Evolutionary conservation across 1,284 basidiomycete genomes (phyloP), one percentile per base, ranked within the genome.

Genomic region (Trichosporon inkin): DNA sequence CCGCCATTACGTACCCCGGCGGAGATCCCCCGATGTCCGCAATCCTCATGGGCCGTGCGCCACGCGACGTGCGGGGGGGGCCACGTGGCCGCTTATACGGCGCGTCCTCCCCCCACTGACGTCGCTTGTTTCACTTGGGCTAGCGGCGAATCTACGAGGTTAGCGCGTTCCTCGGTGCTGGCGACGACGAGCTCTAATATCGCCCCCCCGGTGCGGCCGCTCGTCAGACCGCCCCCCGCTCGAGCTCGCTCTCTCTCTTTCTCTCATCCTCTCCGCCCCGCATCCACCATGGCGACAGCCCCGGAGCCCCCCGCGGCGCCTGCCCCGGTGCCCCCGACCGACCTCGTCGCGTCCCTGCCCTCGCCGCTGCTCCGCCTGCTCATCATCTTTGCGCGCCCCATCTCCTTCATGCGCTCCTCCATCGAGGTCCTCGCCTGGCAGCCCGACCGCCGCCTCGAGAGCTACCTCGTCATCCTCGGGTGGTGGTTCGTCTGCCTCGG

Each of bases 401-500:
- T 90, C 36, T 76, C 83, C 16, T 62, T 67, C 6, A 54, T 84
- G 10, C 80, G 85, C n/a, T 78, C 78, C 60, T 55, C 74, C 0
- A 70, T 83, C 2, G 84, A 90, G 71, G 76, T 88, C 0, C 36
- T 85, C 10, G 82, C 81, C 62, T 92, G 90, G 90, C 78, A 81
- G 47, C 76, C 81, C 0, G 71, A 79, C 20, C 74, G 79, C 10
- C 84, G 84, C 80, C 84, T 87, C 61, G 84, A 89, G 59, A 84
- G 85, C 65, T 88, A 84, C 80, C 82, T 91, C 2, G 74, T 84
- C 0, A 74, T 93, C 28, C 85, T 82, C 0, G 73, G 73, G 0
- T 91, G 89, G 89, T 93, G 90, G 88, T 82, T 82, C 0, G 35
- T 85, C n/a, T 90, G 88, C 76, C 79, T 92, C 39, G 80, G 86